phyloP scores from a whole-genome alignment of 495 filamentous ascomycete species.

The Daldinia caldariorum region DNA sequence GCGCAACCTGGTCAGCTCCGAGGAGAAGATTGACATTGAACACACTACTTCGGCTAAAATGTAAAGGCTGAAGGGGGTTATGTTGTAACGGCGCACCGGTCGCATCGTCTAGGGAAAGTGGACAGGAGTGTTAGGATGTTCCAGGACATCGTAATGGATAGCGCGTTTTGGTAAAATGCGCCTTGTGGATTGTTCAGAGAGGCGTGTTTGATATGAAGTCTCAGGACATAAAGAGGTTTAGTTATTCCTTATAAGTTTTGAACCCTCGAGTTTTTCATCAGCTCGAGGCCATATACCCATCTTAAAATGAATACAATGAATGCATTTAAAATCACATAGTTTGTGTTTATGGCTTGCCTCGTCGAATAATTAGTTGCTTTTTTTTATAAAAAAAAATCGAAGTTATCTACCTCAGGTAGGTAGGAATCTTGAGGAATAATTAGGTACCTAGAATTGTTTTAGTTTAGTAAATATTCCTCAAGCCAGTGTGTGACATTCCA shows the following conservation, averaged over 20 bases:
- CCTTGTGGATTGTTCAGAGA: not conserved
- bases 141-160: not conserved
- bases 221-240: conserved; percentile 2
- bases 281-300: not conserved
- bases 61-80: not conserved
- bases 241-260: not conserved
- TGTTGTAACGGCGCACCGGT: not conserved
- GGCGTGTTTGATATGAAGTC: conserved; percentile 9
- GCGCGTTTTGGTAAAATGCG: conserved; percentile 7
- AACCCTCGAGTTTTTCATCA: not conserved
- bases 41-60: conserved; percentile 21
- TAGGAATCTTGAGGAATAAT: no score
- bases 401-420: not conserved
- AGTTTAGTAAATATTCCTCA: no score
- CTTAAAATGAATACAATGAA: conserved; percentile 22
- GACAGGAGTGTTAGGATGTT: conserved; percentile 8
- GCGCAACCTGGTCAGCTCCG: conserved; percentile 47
- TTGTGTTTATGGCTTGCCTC: not conserved
- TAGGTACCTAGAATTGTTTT: no score
- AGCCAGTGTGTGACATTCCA: no score
- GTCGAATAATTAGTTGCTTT: not conserved
- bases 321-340: not conserved
- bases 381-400: no score
- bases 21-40: conserved; percentile 47
- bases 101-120: not conserved